phyloP scores from a whole-genome alignment of 179 eudicot species.

The Camellia oleifera region DNA sequence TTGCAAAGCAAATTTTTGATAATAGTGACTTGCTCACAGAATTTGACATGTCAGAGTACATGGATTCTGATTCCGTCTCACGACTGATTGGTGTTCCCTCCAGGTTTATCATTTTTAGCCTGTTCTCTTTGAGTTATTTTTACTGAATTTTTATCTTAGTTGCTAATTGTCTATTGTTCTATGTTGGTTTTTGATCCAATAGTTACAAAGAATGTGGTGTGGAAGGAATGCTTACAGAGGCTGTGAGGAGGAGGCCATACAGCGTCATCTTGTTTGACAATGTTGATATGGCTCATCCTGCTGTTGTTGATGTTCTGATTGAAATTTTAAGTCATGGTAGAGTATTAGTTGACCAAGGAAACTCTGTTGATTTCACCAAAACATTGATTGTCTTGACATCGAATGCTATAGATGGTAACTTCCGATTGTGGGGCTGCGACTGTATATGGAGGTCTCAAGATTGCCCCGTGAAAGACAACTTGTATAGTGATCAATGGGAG shows the following conservation, averaged over 20 bases:
- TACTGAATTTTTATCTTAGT: neutral
- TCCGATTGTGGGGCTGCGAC: neutral
- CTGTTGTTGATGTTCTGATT: neutral
- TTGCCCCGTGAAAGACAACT: neutral
- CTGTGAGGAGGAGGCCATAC: neutral
- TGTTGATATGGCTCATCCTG: neutral
- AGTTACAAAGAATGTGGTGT: neutral
- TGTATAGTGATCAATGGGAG: neutral
- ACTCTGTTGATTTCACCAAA: neutral
- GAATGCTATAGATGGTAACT: neutral
- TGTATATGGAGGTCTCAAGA: neutral
- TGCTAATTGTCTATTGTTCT: neutral
- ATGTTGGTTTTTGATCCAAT: neutral
- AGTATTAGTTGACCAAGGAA: conserved; percentile 1
- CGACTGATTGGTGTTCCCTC: neutral
- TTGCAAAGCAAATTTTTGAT: neutral
- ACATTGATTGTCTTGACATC: conserved; percentile 6
- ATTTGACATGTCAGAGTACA: neutral
- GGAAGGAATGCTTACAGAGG: neutral
- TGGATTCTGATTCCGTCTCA: neutral
- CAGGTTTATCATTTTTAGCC: neutral
- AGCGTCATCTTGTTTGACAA: neutral
- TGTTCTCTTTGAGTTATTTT: neutral
- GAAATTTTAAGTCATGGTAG: neutral
- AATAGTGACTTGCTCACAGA: neutral